Evolutionary conservation across 371 early-diverging fungal genomes (phyloP).

Genomic region (Syncephalastrum monosporum): DNA sequence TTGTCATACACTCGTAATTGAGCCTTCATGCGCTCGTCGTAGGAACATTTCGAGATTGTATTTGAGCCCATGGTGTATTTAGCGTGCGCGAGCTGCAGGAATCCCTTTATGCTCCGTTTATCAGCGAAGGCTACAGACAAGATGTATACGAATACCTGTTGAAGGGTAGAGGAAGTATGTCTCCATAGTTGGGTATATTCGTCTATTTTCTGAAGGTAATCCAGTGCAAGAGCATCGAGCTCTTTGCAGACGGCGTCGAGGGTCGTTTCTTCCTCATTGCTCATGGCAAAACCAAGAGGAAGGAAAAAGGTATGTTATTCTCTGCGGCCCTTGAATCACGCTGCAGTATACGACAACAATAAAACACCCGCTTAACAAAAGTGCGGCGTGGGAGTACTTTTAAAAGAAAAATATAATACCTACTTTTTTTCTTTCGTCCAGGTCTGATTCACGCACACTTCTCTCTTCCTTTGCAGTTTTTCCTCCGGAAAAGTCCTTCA

Average conservation of each 20-base stretch:
- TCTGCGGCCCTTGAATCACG: too few species aligned
- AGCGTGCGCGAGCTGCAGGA: constrained; percentile 49
- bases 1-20: constrained; percentile 32
- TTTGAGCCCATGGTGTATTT: constrained; percentile 58
- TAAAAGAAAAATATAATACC: too few species aligned
- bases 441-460: too few species aligned
- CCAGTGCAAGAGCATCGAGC: constrained; percentile 28
- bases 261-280: constrained; percentile 2
- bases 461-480: too few species aligned
- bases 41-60: constrained; percentile 42
- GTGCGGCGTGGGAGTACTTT: too few species aligned
- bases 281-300: too few species aligned
- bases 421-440: too few species aligned
- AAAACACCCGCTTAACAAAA: too few species aligned
- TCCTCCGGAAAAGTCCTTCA: too few species aligned
- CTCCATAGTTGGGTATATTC: constrained; percentile 36
- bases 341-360: too few species aligned
- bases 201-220: constrained; percentile 32
- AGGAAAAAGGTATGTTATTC: too few species aligned
- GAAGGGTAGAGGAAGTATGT: constrained; percentile 20
- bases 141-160: constrained; percentile 21
- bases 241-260: constrained; percentile 20
- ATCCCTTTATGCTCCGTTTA: constrained; percentile 32
- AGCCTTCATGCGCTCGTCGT: constrained; percentile 58
- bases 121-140: background rate